Evolutionary conservation across 2,329 filamentous ascomycete species (phyloP).

Genomic region (Thyridium curvatum): DNA sequence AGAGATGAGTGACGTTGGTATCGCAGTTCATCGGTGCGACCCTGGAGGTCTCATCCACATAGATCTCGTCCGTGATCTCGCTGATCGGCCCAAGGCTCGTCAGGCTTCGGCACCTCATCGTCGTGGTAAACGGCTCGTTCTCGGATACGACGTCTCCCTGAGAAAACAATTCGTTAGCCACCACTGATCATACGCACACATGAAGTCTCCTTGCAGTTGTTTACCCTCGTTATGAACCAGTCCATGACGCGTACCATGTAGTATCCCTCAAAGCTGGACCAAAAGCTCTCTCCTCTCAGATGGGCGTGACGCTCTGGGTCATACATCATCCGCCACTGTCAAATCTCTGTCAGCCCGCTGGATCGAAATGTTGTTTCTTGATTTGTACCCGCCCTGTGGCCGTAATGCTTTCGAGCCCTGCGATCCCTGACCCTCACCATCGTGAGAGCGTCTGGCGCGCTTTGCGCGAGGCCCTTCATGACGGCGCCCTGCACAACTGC

Average conservation of each 20-base stretch:
- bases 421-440: conserved; percentile 31
- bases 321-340: conserved; percentile 23
- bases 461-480: conserved; percentile 37
- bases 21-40: conserved; percentile 27
- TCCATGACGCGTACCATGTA: conserved; percentile 32
- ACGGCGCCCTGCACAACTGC: conserved; percentile 45
- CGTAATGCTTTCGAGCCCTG: conserved; percentile 37
- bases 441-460: conserved; percentile 23
- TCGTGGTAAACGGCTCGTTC: conserved; percentile 26
- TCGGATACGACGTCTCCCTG: conserved; percentile 32
- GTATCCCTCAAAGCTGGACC: conserved; percentile 28
- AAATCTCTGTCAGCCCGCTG: too few relatives aligned
- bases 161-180: not conserved
- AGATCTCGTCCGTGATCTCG: conserved; percentile 28
- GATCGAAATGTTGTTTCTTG: too few relatives aligned
- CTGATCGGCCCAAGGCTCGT: conserved; percentile 24
- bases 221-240: conserved; percentile 34
- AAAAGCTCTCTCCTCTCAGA: conserved; percentile 23
- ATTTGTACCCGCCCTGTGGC: too few relatives aligned
- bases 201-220: too few relatives aligned
- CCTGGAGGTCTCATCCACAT: conserved; percentile 19
- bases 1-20: conserved; percentile 26
- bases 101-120: conserved; percentile 22
- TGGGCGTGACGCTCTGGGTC: conserved; percentile 20
- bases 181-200: too few relatives aligned